Evolutionary conservation across 495 filamentous ascomycete species (phyloP), one percentile per base, ranked within the genome.

Genomic region (Trypethelium eluteriae): DNA sequence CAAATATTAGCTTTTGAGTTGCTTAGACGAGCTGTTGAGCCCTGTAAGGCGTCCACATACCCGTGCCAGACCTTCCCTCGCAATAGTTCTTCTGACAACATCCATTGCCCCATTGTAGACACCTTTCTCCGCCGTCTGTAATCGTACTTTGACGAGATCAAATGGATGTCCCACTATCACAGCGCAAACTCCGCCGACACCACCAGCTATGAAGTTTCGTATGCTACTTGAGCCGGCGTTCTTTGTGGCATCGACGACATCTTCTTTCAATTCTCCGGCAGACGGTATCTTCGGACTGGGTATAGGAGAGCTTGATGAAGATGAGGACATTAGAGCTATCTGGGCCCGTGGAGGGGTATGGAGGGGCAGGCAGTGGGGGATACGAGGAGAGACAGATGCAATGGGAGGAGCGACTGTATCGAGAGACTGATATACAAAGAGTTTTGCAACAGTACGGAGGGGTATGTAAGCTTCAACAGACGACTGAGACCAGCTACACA

Each of bases 141-240:
- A 76, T 46, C 95, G 89, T 66, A 98, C 94, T 79, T 98, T 98
- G 73, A 98, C 93, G 68, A 98, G 81, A 74, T 98, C 94, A 74
- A 98, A 98, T 7, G 94, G 94, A 78, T 98, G 95, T 50, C 94
- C 94, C 69, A 93, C 87, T 32, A 98, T 71, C 50, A 98, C 95
- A 38, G 94, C 93, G 78, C 90, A 97, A 39, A 98, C 81, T 73
- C 95, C 95, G 67, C 94, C 94, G 64, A 93, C 93, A 39, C 91
- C 95, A 69, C 95, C 94, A 2, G 93, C 93, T 14, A 80, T 89
- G 39, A 98, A 84, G 18, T 93, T 94, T 46, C 93, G 89, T 50
- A 95, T 72, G 44, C 76, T 71, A 65, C 75, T 72, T 12, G 56
- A 66, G 10, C 77, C 57, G 38, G 76, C 74, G 50, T 70, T 76